Evolutionary conservation across 192 early-diverging fungal species (phyloP), one percentile per base, ranked within the genome.

Genomic region (Coemansia sp.): DNA sequence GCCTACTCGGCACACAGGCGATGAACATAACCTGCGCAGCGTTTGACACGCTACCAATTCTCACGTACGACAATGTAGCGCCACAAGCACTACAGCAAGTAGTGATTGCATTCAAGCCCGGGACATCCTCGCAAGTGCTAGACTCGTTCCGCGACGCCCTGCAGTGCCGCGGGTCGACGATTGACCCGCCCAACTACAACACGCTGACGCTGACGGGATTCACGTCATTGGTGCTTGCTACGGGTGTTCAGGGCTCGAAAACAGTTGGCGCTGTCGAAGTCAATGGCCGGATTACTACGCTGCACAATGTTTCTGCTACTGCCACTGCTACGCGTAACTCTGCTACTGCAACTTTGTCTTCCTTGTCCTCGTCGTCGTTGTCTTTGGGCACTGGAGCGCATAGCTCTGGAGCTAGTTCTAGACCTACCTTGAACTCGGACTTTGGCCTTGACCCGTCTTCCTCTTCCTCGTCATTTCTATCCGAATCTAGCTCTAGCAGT

Each of bases 71-170:
- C 64, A 74, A 74, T 47, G 67, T 65, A 19, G 54, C 59, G 24
- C 64, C 77, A 17, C 77, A 79, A 37, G 58, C 61, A 2, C 64
- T 64, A n/a, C 40, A 31, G 9, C 47, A 37, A 1, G 25, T 73
- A 2, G 56, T 70, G 42, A 67, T 79, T 19, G 49, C 67, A 7
- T 79, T 79, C 43, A 39, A 63, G 12, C 27, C 59, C 17, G 47
- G 56, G 11, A 74, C 71, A 0, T 35, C 61, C 11, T 19, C 20
- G 3, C 71, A 73, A 41, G 42, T 65, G 25, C 17, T 79, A 35
- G 77, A 69, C 43, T 68, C 77, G 24, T 79, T 58, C 60, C 68
- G 71, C 47, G 71, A 74, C 22, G 77, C 77, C 7, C 71, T 79
- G 17, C 42, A 37, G 35, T 79, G 77, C 61, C 77, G 77, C 19